Evolutionary conservation across 441 rosid species (phyloP).

Genomic region (Gossypium gossypioides): DNA sequence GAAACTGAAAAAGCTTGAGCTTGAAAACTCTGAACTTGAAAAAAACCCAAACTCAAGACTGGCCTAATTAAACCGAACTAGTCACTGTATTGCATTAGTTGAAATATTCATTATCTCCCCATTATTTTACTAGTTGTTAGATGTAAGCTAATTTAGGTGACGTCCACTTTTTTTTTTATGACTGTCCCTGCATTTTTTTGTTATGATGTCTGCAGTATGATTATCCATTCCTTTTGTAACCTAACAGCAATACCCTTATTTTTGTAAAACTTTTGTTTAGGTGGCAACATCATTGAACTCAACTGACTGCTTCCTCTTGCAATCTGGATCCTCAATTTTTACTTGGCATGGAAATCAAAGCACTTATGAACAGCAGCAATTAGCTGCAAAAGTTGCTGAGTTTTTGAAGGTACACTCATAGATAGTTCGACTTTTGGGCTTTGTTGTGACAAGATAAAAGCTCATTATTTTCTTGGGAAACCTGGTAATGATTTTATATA

Average conservation of each 20-base stretch:
- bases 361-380: conserved; percentile 78
- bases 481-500: neutral
- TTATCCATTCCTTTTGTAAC: conserved; percentile 2
- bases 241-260: neutral
- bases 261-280: conserved; percentile 28
- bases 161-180: neutral
- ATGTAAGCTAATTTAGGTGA: neutral
- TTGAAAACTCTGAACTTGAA: no score
- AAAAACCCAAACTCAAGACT: no score
- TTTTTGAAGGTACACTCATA: conserved; percentile 58
- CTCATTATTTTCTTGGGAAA: neutral
- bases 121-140: neutral
- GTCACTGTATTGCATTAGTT: no score
- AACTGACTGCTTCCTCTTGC: conserved; percentile 81
- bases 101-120: neutral
- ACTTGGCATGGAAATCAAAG: conserved; percentile 95
- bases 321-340: conserved; percentile 86
- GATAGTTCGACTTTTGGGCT: neutral
- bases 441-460: conserved; percentile 2
- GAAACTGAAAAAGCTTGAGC: no score
- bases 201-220: neutral
- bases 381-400: conserved; percentile 73
- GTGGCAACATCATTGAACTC: conserved; percentile 86
- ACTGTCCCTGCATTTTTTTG: neutral
- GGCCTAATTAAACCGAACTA: no score